Evolutionary conservation across 2,329 filamentous ascomycete species (phyloP).

Genomic region (Alternaria solani): DNA sequence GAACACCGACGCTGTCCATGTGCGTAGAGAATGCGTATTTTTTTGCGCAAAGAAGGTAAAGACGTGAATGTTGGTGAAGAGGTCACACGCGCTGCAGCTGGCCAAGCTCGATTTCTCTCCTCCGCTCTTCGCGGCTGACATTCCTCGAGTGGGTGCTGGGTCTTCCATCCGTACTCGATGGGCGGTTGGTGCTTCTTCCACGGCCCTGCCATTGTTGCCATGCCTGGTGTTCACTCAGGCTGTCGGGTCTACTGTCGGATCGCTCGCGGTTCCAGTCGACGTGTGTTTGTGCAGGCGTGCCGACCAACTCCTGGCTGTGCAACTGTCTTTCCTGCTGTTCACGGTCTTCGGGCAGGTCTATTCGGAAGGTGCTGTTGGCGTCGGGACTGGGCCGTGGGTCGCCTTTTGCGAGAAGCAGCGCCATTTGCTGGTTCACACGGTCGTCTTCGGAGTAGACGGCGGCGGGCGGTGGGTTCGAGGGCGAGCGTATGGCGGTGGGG

Average conservation of each 20-base stretch:
- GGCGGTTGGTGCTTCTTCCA: constrained; percentile 39
- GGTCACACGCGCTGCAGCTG: constrained; percentile 17
- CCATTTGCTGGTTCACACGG: constrained; percentile 60
- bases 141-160: constrained; percentile 43
- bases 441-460: constrained; percentile 56
- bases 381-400: constrained; percentile 45
- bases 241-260: constrained; percentile 38
- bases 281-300: constrained; percentile 36
- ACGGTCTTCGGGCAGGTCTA: constrained; percentile 49
- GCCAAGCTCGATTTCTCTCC: constrained; percentile 54
- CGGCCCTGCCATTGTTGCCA: constrained; percentile 43
- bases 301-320: constrained; percentile 43
- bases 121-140: constrained; percentile 50
- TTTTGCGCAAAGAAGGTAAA: neutral
- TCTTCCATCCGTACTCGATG: constrained; percentile 30
- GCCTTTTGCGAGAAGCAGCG: constrained; percentile 54
- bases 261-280: constrained; percentile 33
- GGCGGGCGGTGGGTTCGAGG: constrained; percentile 36
- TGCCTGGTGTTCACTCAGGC: constrained; percentile 39
- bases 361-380: constrained; percentile 54
- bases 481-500: constrained; percentile 45
- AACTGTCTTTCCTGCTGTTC: constrained; percentile 36
- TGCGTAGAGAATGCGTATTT: constrained; percentile 12
- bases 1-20: constrained; percentile 22
- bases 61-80: neutral